Conservation (phyloP, 2,329 filamentous ascomycete genomes). For the Mycocentrospora acerina region DNA sequence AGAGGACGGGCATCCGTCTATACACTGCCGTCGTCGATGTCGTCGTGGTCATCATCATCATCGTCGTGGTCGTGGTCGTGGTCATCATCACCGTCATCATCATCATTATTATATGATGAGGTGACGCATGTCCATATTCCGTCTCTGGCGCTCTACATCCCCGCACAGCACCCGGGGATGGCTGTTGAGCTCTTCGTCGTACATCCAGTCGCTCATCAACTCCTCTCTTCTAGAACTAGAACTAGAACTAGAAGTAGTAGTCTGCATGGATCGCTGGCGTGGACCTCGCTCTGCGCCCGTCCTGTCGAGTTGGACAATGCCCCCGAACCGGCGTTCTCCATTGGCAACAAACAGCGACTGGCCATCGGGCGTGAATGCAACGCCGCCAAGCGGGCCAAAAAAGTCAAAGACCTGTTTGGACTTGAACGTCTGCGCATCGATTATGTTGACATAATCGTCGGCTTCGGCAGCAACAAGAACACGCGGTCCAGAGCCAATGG, state of each 20-base stretch:
- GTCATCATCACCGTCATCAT: too few species aligned
- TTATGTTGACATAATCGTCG: constrained; percentile 70
- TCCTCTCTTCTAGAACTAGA: too few species aligned
- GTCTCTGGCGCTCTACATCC: constrained; percentile 17
- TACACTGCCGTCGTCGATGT: too few species aligned
- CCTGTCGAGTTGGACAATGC: constrained; percentile 64
- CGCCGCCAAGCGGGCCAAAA: constrained; percentile 73
- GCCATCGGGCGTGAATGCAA: constrained; percentile 67
- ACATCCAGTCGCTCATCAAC: constrained; percentile 24
- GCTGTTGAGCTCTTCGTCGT: constrained; percentile 19
- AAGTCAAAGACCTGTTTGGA: constrained; percentile 71
- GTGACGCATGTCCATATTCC: constrained; percentile 27
- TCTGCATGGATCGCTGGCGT: too few species aligned
- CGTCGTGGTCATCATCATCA: too few species aligned
- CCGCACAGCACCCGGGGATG: constrained; percentile 13
- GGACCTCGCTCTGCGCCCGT: constrained; percentile 25
- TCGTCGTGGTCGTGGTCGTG: too few species aligned
- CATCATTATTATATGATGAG: constrained; percentile 29
- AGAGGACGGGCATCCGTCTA: background rate
- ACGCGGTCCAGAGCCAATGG: constrained; percentile 65
- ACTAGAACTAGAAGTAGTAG: too few species aligned
- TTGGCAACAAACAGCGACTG: constrained; percentile 69
- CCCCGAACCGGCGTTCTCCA: constrained; percentile 65
- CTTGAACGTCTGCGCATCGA: constrained; percentile 65
- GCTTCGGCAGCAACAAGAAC: constrained; percentile 74